Base-by-base conservation (phyloP, 83 land plant species). In the Picea mariana region DNA sequence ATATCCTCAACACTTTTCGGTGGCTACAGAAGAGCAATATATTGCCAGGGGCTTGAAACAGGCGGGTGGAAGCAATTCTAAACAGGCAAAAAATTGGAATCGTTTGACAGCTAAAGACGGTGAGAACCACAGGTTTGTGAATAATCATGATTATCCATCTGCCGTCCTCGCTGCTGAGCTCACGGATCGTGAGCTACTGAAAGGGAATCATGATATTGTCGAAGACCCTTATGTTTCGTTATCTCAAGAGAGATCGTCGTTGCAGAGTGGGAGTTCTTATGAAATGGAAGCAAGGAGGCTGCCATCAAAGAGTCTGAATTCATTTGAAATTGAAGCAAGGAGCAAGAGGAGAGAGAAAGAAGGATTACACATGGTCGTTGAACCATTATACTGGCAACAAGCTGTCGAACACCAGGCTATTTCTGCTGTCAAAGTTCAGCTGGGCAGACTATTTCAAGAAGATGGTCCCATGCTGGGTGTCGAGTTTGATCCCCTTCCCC, bases 51-150 rank as follows among this genome's bases (percentile, higher is more conserved):
- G 27, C 16, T 59, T 77, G 62, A 77, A 58, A 24, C 24, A 84
- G 68, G 88, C 85, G 77, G 89, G 89, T 20, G 87, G 93, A 82
- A 86, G 89, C 27, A 91, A 90, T 86, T 86, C 86, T 9, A 88
- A 83, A 27, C 85, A 84, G 5, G 83, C 82, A 65, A 90, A 88
- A 9, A 63, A 81, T 79, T 78, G 59, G 67, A 65, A 64, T 66
- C 34, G 75, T 80, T 17, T 42, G 42, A 90, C 87, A 62, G 67
- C 65, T 0, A 81, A 80, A 64, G 90, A 86, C 61, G 90, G 86
- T 23, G 87, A 88, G 80, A 88, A 88, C 80, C 79, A 71, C 40
- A 82, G 85, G 81, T 80, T 85, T 31, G 8, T 55, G 24, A 61
- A 60, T 82, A 79, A 81, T 3, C 79, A 84, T 13, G 84, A 84